Conservation (phyloP, 495 filamentous ascomycete species). For the Aspergillus olivimuriae region DNA sequence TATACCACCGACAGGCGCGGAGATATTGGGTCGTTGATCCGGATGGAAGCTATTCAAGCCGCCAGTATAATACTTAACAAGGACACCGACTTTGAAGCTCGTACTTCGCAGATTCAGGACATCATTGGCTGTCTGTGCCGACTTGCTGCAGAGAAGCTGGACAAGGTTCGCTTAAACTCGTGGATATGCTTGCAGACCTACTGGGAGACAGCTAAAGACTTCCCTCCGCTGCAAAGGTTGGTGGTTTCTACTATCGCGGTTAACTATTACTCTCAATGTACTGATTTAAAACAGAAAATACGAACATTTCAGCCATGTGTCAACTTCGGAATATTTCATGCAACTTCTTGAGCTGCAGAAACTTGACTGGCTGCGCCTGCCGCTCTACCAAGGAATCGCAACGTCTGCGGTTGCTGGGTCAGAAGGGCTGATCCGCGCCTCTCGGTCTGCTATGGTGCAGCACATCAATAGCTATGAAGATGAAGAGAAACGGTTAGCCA, state of each 20-base stretch:
- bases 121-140: constrained; percentile 50
- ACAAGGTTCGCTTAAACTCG: constrained; percentile 73
- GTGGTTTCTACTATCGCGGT: too few relatives aligned
- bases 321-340: constrained; percentile 35
- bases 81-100: constrained; percentile 4
- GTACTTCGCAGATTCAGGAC: constrained; percentile 17
- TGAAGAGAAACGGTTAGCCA: constrained; percentile 21
- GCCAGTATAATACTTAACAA: constrained; percentile 32
- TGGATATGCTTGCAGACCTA: constrained; percentile 39
- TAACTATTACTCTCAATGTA: too few relatives aligned
- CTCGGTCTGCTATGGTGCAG: constrained; percentile 60
- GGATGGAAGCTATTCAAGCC: constrained; percentile 69
- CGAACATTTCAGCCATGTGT: constrained; percentile 41
- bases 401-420: constrained; percentile 80
- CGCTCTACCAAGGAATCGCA: constrained; percentile 66
- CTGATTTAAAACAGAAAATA: constrained; percentile 31
- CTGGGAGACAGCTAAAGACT: constrained; percentile 28
- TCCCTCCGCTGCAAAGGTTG: constrained; percentile 33
- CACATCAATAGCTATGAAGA: constrained; percentile 33
- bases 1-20: constrained; percentile 83
- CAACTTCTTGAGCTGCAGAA: constrained; percentile 34
- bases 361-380: constrained; percentile 33
- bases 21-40: constrained; percentile 79
- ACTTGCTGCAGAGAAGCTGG: constrained; percentile 79
- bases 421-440: constrained; percentile 70